A percentile compares a stretch with the other conserved stretches of the same genome.
Evolutionary conservation across 345 rosid species (phyloP).

Genomic region (Aquilaria sinensis): DNA sequence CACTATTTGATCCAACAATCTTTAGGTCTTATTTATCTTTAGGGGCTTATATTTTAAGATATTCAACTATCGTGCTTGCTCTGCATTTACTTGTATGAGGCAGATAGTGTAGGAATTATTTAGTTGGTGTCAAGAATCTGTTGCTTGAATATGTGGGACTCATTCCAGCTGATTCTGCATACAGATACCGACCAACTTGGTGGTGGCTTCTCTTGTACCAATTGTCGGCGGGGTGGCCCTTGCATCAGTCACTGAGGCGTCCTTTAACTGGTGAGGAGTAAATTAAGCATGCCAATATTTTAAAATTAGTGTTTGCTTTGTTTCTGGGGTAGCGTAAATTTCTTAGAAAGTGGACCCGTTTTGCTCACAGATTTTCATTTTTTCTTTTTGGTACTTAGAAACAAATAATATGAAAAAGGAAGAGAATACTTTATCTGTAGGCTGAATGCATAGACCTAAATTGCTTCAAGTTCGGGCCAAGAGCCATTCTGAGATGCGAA

Average conservation of each 20-base stretch:
- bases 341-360: no score
- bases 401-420: no score
- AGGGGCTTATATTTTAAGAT: neutral
- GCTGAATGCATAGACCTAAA: no score
- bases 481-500: no score
- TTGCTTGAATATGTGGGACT: neutral
- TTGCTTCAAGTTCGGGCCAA: no score
- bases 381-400: no score
- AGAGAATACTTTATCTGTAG: no score
- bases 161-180: neutral
- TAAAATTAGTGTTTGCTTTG: no score
- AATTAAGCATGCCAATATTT: neutral
- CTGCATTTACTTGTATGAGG: no score
- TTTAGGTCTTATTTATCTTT: neutral
- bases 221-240: conserved; percentile 96
- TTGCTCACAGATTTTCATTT: no score
- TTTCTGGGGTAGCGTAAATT: no score
- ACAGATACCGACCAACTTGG: conserved; percentile 84
- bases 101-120: neutral
- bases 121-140: neutral
- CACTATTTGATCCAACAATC: neutral
- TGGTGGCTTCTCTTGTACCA: conserved; percentile 81
- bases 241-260: conserved; percentile 88
- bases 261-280: conserved; percentile 77
- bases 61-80: no score